These are phyloP conservation scores for Ganoderma resinaceum DNA, from an alignment of 1,284 basidiomycete genomes.

Conservation along the genomic window DNA sequence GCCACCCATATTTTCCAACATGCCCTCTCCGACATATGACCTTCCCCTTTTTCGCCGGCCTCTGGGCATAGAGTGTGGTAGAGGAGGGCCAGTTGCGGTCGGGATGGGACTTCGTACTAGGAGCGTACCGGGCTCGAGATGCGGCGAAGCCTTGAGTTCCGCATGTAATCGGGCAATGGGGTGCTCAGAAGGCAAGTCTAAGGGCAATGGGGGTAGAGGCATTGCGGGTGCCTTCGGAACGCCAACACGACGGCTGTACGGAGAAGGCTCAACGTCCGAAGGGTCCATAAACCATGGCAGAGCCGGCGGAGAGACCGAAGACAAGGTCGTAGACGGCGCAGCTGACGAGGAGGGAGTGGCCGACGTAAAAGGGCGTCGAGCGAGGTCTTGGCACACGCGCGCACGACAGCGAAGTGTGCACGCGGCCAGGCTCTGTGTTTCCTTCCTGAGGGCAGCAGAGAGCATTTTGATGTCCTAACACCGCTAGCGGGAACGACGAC, in stretches of 20 bases:
- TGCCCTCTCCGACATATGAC: slow-evolving; percentile 69
- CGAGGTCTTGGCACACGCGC: slow-evolving; percentile 3
- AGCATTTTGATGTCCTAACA: slow-evolving; percentile 16
- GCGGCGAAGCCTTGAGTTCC: slow-evolving; percentile 61
- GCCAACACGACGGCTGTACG: slow-evolving; percentile 31
- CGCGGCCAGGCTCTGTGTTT: slow-evolving; percentile 7
- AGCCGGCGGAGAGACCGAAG: slow-evolving; percentile 11
- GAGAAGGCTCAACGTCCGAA: slow-evolving; percentile 26
- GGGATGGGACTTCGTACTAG: slow-evolving; percentile 56
- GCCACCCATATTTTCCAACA: slow-evolving; percentile 55
- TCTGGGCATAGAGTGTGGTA: slow-evolving; percentile 59
- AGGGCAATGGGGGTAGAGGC: slow-evolving; percentile 49
- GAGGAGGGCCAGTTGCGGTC: slow-evolving; percentile 57
- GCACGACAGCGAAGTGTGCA: slow-evolving; percentile 16
- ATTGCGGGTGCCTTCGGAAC: slow-evolving; percentile 35
- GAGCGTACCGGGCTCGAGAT: slow-evolving; percentile 64
- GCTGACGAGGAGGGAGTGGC: slow-evolving; percentile 21
- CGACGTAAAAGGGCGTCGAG: slow-evolving; percentile 25
- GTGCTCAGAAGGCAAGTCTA: slow-evolving; percentile 49
- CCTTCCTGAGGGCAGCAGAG: slow-evolving; percentile 12
- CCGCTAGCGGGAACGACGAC: neutral
- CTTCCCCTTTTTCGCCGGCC: slow-evolving; percentile 70
- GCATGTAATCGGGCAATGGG: slow-evolving; percentile 53
- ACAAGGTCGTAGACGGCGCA: slow-evolving; percentile 13
- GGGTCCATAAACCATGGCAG: slow-evolving; percentile 66